Conservation (phyloP, 257 asterid genomes). For the Phtheirospermum japonicum region DNA sequence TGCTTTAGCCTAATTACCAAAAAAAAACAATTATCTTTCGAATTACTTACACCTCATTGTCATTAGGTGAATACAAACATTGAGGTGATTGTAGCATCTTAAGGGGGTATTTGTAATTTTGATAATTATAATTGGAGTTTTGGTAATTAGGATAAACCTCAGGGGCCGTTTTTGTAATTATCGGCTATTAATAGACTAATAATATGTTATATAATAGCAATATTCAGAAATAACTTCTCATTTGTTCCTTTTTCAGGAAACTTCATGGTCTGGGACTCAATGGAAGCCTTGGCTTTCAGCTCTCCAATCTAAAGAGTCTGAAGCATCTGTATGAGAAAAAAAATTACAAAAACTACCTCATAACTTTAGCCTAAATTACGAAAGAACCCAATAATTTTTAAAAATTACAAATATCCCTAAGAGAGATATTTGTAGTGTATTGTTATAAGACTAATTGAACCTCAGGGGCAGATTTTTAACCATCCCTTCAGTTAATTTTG, state of each 20-base stretch:
- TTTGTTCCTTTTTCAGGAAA: constrained; percentile 42
- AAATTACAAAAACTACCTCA: neutral
- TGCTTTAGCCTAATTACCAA: neutral
- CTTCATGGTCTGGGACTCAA: constrained; percentile 65
- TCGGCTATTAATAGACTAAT: too few species aligned
- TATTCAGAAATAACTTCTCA: neutral
- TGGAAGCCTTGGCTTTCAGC: constrained; percentile 61
- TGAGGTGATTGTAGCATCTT: neutral
- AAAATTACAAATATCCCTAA: too few species aligned
- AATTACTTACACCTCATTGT: neutral
- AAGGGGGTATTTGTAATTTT: neutral
- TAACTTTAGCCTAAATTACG: neutral
- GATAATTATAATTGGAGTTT: neutral
- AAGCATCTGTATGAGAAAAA: constrained; percentile 66
- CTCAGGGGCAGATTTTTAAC: neutral
- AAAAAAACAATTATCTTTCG: neutral
- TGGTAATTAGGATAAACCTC: constrained; percentile 4
- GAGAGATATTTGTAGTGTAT: too few species aligned
- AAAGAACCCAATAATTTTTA: neutral
- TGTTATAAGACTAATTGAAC: neutral
- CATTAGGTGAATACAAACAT: neutral
- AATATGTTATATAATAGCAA: too few species aligned
- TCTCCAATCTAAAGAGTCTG: constrained; percentile 55
- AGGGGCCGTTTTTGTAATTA: constrained; percentile 1
- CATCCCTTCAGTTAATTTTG: neutral